Evolutionary conservation across 345 rosid species (phyloP).

Genomic region (Corchorus capsularis): DNA sequence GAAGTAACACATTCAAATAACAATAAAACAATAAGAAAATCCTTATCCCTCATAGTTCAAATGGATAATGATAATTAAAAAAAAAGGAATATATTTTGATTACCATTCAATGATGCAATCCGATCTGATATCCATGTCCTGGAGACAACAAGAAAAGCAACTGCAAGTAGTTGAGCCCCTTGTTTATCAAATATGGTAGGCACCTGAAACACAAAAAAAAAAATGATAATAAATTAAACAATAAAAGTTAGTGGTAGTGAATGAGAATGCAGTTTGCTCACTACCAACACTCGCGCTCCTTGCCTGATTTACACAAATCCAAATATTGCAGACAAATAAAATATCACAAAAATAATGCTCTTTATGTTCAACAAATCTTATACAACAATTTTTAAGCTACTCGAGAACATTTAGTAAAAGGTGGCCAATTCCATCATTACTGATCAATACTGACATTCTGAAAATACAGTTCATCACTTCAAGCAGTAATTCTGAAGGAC

Average conservation of each 20-base stretch:
- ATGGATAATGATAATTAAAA: neutral
- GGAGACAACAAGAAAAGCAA: slow-evolving; percentile 84
- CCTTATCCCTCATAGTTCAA: slow-evolving; percentile 12
- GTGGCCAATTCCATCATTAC: neutral
- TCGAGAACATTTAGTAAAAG: neutral
- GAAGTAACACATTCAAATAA: slow-evolving; percentile 25
- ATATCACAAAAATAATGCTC: slow-evolving; percentile 1
- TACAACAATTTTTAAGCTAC: neutral
- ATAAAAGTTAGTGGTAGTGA: neutral
- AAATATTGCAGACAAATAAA: neutral
- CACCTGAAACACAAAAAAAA: slow-evolving; percentile 51
- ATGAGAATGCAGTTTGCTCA: neutral
- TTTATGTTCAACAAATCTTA: neutral
- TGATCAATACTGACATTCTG: neutral
- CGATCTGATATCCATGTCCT: slow-evolving; percentile 96
- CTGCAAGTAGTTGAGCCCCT: slow-evolving; percentile 84
- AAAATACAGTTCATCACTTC: neutral
- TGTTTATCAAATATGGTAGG: slow-evolving; percentile 91
- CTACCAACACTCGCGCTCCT: neutral
- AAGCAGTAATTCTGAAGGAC: slow-evolving; percentile 3
- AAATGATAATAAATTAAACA: no score
- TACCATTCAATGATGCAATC: slow-evolving; percentile 95
- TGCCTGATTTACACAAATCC: neutral
- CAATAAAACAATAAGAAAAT: neutral
- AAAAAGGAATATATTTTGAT: slow-evolving; percentile 5